A percentile compares a stretch with the other conserved stretches of the same genome.
phyloP scores from a whole-genome alignment of 73 alveolate species.

The Blepharisma japonicum region DNA sequence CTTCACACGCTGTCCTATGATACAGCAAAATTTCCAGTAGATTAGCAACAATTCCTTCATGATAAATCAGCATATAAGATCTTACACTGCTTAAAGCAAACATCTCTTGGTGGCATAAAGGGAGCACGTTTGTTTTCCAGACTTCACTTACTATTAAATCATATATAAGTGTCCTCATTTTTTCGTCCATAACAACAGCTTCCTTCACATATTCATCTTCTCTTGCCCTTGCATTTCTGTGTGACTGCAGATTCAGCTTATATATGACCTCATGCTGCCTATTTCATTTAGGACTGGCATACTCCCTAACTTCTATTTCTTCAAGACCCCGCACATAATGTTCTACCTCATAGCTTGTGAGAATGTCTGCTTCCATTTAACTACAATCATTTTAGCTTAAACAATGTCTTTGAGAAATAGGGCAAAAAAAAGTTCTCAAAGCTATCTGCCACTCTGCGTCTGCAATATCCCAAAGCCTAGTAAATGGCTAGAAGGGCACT shows the following conservation, averaged over 20 bases:
- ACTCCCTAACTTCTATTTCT: constrained; percentile 32
- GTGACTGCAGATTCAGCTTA: constrained; percentile 50
- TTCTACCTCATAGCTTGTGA: constrained; percentile 87
- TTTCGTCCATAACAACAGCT: constrained; percentile 81
- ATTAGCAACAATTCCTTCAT: constrained; percentile 76
- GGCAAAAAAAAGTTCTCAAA: no score
- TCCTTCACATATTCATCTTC: constrained; percentile 90
- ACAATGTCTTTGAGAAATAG: no score
- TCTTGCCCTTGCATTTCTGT: constrained; percentile 37
- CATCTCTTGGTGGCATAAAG: constrained; percentile 28
- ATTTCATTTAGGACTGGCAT: constrained; percentile 36
- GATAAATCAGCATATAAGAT: constrained; percentile 49
- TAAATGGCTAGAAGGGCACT: no score
- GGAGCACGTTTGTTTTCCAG: constrained; percentile 77
- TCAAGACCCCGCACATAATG: constrained; percentile 62
- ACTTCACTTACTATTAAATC: constrained; percentile 84
- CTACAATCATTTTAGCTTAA: no score
- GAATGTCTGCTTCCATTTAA: constrained; percentile 38
- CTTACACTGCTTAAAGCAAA: not conserved
- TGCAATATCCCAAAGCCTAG: no score
- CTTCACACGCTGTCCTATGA: constrained; percentile 98
- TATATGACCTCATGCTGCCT: constrained; percentile 51
- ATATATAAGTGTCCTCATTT: constrained; percentile 78
- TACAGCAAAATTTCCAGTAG: constrained; percentile 91
- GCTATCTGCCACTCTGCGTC: no score